Evolutionary conservation across 257 asterid genomes (phyloP), one percentile per base, ranked within the genome.

Genomic region (Mitragyna speciosa): DNA sequence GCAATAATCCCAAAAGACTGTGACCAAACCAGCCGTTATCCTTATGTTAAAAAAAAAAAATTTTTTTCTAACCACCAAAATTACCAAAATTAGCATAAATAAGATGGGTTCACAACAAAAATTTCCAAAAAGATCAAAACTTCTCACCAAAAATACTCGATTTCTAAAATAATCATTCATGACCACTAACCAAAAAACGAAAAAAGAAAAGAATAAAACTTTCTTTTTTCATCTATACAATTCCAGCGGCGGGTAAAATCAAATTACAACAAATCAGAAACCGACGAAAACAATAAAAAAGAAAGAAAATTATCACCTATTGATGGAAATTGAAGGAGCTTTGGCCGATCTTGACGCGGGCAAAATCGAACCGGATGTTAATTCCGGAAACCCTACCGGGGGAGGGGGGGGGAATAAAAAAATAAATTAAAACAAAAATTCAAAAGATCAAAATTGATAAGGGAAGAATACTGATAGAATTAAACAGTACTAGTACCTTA

Each of bases 341-440:
- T 79, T 45, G 65, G 63, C 70, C 59, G 80, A 83, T 83, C 85
- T 82, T 73, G 82, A 33, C 76, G 28, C 63, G 39, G 39, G 74
- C 59, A 80, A 80, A 80, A 65, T 39, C 51, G 69, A 80, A 52
- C 63, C 79, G 36, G 41, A 52, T 7, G 41, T 70, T 30, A 54
- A 73, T 70, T 70, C 45, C 61, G n/a, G 61, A 39, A 20, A 75
- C 24, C 79, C 79, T 39, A 73, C 61, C 19, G 17, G 26, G 6
- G 30, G 12, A 72, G 28, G 4, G n/a, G 15, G 28, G 26, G 30
- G 8, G 36, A 66, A 74, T 2, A 65, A 36, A 1, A 36, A 36
- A 47, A 33, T 31, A 22, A 12, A 51, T 24, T 12, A 17, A 65
- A 67, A 36, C 4, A 1, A 36, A 54, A 51, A 56, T 36, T 36